phyloP scores from a whole-genome alignment of 805 yeast species.

The Yarrowia sp. region DNA sequence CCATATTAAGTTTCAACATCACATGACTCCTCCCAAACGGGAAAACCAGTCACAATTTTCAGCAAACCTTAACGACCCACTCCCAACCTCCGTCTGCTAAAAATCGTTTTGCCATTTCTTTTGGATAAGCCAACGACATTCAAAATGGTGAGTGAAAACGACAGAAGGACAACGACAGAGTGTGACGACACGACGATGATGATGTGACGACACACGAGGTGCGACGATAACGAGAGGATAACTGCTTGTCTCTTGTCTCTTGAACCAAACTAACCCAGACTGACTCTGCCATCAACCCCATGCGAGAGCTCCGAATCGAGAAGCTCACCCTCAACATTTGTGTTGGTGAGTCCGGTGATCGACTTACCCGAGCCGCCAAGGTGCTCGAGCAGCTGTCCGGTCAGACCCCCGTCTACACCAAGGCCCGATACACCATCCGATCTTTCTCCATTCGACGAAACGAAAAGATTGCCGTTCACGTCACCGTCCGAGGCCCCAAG shows the following conservation, averaged over 20 bases:
- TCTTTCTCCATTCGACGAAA: slow-evolving; percentile 99
- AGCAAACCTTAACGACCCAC: slow-evolving; percentile 14
- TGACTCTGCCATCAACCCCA: slow-evolving; percentile 62
- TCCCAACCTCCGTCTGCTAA: slow-evolving; percentile 2
- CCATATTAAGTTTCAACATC: background rate
- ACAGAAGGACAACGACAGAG: background rate
- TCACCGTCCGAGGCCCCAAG: slow-evolving; percentile 99
- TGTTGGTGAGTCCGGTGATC: slow-evolving; percentile 99
- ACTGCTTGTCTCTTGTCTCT: background rate
- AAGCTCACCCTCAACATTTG: slow-evolving; percentile 99
- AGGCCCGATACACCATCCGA: slow-evolving; percentile 99
- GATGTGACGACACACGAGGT: background rate
- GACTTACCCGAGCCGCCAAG: slow-evolving; percentile 99
- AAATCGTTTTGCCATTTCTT: slow-evolving; percentile 20
- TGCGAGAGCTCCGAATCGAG: slow-evolving; percentile 99
- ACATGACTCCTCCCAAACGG: background rate
- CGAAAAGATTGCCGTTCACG: slow-evolving; percentile 99
- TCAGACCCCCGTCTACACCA: slow-evolving; percentile 99
- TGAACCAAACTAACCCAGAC: slow-evolving; percentile 30
- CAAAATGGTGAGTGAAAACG: slow-evolving; percentile 30
- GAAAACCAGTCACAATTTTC: slow-evolving; percentile 24
- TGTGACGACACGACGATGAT: background rate
- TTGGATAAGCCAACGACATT: slow-evolving; percentile 26
- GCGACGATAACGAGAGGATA: no score
- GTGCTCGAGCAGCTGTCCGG: slow-evolving; percentile 99